Percentiles rank a stretch among this genome's conserved stretches.
phyloP scores from a whole-genome alignment of 176 grass and related monocot species.

The Oryza rufipogon region DNA sequence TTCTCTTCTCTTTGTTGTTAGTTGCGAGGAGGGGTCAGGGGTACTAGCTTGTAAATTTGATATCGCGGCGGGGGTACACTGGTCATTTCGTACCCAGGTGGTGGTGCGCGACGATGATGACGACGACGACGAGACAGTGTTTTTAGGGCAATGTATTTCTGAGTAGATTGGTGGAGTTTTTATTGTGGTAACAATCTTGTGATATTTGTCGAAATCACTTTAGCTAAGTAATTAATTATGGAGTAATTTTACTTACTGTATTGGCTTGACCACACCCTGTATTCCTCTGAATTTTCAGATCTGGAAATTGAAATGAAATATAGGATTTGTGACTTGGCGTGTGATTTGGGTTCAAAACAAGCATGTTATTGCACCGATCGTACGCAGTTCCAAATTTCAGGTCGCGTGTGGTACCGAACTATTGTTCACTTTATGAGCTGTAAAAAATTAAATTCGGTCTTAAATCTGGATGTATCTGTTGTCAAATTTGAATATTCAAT shows the following conservation, averaged over 20 bases:
- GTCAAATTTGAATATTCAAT: not conserved
- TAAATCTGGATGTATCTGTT: not conserved
- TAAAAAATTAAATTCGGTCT: not conserved
- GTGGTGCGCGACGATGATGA: not conserved
- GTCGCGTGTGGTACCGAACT: not conserved
- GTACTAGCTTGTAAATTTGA: slow-evolving; percentile 59
- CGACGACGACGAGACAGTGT: not conserved
- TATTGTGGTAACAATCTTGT: slow-evolving; percentile 7
- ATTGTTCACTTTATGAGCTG: slow-evolving; percentile 30
- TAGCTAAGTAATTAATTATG: not conserved
- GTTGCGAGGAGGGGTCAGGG: not conserved
- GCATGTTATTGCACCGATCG: no score
- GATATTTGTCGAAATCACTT: not conserved
- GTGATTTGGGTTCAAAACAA: not conserved
- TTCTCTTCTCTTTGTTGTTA: not conserved
- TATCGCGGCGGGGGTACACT: slow-evolving; percentile 27
- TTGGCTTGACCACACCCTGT: not conserved
- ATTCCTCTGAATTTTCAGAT: not conserved
- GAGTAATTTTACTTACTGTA: not conserved
- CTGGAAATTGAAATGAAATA: not conserved
- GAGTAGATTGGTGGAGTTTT: slow-evolving; percentile 17
- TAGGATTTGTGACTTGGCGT: not conserved
- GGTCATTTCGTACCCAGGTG: slow-evolving; percentile 21
- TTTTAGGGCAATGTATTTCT: slow-evolving; percentile 6
- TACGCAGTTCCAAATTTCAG: not conserved